Evolutionary conservation across 345 rosid genomes (phyloP).

Genomic region (Populus pruinosa): DNA sequence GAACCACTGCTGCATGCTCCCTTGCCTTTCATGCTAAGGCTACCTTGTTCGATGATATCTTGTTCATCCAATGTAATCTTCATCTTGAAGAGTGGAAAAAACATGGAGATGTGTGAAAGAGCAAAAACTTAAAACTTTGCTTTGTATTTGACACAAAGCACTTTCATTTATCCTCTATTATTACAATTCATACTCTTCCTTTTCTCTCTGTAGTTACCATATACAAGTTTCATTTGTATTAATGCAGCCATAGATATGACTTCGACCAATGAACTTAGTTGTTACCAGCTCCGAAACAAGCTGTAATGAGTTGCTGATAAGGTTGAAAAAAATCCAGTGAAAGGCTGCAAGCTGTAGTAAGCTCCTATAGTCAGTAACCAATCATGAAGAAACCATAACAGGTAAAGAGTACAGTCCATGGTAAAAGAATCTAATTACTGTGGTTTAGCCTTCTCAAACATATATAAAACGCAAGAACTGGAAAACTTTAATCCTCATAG

Average conservation of each 20-base stretch:
- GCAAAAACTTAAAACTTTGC: too few species aligned
- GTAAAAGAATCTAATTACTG: too few species aligned
- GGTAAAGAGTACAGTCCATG: too few species aligned
- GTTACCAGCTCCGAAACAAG: background rate
- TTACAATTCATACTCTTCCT: background rate
- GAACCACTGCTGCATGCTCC: background rate
- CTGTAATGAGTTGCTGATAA: background rate
- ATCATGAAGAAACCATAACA: too few species aligned
- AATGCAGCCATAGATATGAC: background rate
- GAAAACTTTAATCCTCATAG: too few species aligned
- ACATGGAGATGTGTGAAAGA: background rate
- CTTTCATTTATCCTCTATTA: background rate
- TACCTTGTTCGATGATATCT: background rate
- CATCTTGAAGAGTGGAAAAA: background rate
- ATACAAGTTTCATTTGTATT: background rate
- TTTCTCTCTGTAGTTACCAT: slow-evolving; percentile 3
- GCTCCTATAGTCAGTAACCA: too few species aligned
- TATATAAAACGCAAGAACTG: too few species aligned
- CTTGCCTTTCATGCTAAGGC: background rate
- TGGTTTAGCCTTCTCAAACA: too few species aligned
- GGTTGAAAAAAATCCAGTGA: background rate
- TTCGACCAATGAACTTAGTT: background rate
- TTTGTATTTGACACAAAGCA: background rate
- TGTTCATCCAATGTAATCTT: background rate
- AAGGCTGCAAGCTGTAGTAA: background rate